Percentiles rank a stretch among this genome's conserved stretches.
These are phyloP conservation scores for Emergomyces africanus DNA, from an alignment of 2,329 filamentous ascomycete genomes.

Conservation along the genomic window DNA sequence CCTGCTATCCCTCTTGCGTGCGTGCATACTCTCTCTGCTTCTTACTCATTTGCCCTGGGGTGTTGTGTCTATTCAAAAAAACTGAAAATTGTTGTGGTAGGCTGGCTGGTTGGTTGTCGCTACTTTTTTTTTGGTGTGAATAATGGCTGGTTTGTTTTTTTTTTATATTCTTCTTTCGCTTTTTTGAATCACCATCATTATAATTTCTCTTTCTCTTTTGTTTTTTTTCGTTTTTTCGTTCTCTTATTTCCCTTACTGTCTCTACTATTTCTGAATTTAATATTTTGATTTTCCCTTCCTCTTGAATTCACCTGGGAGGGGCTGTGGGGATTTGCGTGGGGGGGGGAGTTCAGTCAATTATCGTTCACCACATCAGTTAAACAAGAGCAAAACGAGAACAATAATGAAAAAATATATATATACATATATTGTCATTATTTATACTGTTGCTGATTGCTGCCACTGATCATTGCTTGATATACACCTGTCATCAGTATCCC, in stretches of 20 bases:
- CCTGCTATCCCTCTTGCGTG: background rate
- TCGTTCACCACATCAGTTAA: background rate
- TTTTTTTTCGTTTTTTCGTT: background rate
- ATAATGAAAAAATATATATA: background rate
- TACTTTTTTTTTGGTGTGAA: background rate
- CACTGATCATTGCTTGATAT: background rate
- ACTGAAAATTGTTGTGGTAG: background rate
- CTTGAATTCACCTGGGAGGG: background rate
- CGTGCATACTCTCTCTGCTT: background rate
- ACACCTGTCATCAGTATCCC: too few relatives aligned
- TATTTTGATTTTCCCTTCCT: background rate
- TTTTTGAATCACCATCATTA: background rate
- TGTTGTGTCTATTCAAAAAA: background rate
- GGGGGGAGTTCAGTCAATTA: background rate
- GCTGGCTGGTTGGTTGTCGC: background rate
- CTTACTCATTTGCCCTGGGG: background rate
- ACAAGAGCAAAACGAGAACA: background rate
- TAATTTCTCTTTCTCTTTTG: background rate
- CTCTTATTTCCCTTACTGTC: background rate
- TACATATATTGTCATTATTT: background rate
- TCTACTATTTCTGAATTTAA: background rate
- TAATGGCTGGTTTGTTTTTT: background rate
- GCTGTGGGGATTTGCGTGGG: background rate
- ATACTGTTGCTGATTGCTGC: background rate
- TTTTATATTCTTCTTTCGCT: background rate